Percentiles rank a stretch among this genome's conserved stretches.
Conservation (phyloP, 148 eudicot genomes). For the Rhododendron henanense region DNA sequence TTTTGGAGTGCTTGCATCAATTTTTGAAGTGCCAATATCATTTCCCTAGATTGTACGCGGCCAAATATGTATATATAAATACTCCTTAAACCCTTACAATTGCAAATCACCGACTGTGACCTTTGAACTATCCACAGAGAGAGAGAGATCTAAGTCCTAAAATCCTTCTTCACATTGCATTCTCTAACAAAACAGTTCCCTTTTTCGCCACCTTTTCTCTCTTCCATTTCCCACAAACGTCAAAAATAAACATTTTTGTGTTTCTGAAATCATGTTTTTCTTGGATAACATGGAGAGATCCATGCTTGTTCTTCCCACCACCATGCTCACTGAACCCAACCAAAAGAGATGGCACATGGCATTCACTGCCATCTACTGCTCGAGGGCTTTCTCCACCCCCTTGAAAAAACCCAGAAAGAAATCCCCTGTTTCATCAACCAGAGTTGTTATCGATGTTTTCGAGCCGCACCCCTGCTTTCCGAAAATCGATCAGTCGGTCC, state of each 20-base stretch:
- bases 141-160: too few species aligned
- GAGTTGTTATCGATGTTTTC: neutral
- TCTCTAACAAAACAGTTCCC: neutral
- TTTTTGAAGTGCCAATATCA: too few species aligned
- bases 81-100: too few species aligned
- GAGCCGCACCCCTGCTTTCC: neutral
- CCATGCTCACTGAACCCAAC: neutral
- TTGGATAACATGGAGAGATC: neutral
- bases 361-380: constrained; percentile 10
- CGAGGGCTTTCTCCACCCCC: constrained; percentile 19
- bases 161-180: neutral
- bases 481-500: neutral
- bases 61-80: too few species aligned
- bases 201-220: neutral
- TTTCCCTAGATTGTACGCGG: too few species aligned
- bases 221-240: neutral
- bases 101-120: too few species aligned
- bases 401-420: neutral
- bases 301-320: neutral
- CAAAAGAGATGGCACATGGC: constrained; percentile 19
- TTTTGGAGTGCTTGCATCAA: too few species aligned
- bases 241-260: neutral
- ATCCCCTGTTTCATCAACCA: neutral
- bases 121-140: too few species aligned
- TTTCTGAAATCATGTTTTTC: neutral